These are phyloP conservation scores for Fraxinus greggii DNA, from an alignment of 305 asterid species.

Conservation along the genomic window DNA sequence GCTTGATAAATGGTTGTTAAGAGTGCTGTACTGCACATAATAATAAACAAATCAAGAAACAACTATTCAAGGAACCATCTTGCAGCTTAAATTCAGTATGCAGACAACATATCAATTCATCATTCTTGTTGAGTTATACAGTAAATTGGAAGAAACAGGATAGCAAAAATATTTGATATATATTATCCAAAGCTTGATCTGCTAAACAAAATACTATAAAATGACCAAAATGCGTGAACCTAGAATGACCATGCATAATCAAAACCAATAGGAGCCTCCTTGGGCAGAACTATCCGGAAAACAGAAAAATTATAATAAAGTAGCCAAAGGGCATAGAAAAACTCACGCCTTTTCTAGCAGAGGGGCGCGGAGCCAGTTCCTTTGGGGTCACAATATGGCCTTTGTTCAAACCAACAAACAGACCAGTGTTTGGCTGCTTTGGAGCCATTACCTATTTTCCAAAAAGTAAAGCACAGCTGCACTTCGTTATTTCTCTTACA, in stretches of 20 bases:
- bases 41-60: neutral
- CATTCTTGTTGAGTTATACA: neutral
- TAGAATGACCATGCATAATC: neutral
- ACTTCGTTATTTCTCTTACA: neutral
- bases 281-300: neutral
- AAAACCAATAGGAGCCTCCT: neutral
- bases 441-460: constrained; percentile 27
- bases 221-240: neutral
- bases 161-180: neutral
- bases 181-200: neutral
- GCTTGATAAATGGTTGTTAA: neutral
- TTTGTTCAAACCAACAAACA: constrained; percentile 27
- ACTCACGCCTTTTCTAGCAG: constrained; percentile 30
- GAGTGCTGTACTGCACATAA: neutral
- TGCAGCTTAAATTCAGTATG: neutral
- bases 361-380: constrained; percentile 31
- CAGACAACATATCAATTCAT: neutral
- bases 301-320: neutral
- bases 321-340: neutral
- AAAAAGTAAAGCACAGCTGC: neutral
- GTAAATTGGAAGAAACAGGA: neutral
- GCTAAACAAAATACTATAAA: neutral
- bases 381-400: constrained; percentile 30
- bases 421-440: constrained; percentile 31
- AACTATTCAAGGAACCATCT: neutral